Evolutionary conservation across 495 filamentous ascomycete species (phyloP).

Genomic region (Penicillium cinerascens): DNA sequence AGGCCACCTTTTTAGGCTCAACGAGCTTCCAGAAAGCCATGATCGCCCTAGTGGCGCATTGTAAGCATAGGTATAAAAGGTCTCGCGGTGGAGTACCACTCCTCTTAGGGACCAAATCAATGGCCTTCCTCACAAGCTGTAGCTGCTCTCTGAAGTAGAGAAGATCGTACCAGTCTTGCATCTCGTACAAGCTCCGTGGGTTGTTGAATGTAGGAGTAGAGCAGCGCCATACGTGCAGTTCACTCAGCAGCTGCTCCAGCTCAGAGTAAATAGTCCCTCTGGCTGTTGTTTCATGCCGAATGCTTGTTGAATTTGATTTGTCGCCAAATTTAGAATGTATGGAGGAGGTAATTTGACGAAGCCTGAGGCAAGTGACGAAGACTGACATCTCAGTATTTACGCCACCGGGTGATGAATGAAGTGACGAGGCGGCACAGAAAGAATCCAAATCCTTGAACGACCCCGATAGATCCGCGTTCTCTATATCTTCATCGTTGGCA

Average conservation of each 20-base stretch:
- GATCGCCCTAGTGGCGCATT: conserved; percentile 19
- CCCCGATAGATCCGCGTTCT: conserved; percentile 21
- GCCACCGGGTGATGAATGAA: background rate
- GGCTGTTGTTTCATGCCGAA: background rate
- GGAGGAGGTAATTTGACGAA: conserved; percentile 25
- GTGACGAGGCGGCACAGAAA: conserved; percentile 6
- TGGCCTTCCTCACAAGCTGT: conserved; percentile 21
- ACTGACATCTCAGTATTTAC: conserved; percentile 25
- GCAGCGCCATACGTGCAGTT: conserved; percentile 21
- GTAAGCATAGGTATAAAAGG: conserved; percentile 19
- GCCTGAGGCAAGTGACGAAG: conserved; percentile 20
- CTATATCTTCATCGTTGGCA: conserved; percentile 28
- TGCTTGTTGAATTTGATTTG: background rate
- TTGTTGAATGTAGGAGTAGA: conserved; percentile 15
- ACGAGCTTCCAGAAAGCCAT: conserved; percentile 22
- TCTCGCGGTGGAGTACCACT: conserved; percentile 19
- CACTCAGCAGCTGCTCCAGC: conserved; percentile 17
- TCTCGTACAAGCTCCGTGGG: conserved; percentile 21
- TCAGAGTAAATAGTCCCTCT: conserved; percentile 18
- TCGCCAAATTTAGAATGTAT: conserved; percentile 20
- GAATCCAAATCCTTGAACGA: conserved; percentile 18
- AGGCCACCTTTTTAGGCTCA: conserved; percentile 19
- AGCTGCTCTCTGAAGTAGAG: conserved; percentile 22
- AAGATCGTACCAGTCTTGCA: conserved; percentile 28
- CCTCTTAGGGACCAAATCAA: conserved; percentile 25